Evolutionary conservation across 495 filamentous ascomycete genomes (phyloP).

Genomic region (Lophiotrema nucula): DNA sequence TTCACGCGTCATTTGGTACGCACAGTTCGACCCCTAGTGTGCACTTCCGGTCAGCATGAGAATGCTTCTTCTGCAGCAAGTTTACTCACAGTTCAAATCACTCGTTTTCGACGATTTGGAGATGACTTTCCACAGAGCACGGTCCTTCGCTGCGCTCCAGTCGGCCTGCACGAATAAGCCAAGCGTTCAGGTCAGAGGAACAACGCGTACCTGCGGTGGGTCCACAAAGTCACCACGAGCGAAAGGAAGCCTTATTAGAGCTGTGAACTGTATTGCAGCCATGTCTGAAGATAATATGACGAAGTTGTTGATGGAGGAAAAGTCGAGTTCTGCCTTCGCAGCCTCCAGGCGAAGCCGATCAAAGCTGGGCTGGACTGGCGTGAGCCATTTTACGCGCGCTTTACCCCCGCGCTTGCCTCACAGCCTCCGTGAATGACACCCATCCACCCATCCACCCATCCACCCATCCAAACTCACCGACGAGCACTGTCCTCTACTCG

Average conservation of each 20-base stretch:
- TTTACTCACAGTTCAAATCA: constrained; percentile 74
- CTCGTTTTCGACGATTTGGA: constrained; percentile 69
- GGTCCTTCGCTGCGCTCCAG: constrained; percentile 80
- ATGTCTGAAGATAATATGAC: constrained; percentile 6
- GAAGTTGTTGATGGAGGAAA: too few relatives aligned
- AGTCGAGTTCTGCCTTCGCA: too few relatives aligned
- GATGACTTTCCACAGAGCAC: constrained; percentile 83
- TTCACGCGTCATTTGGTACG: constrained; percentile 34
- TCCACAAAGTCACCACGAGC: constrained; percentile 84
- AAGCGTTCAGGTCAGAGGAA: not conserved
- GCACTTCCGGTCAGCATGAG: not conserved
- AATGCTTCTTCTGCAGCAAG: not conserved
- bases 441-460: too few relatives aligned
- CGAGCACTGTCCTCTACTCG: too few relatives aligned
- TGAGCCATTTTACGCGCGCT: too few relatives aligned
- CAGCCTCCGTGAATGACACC: too few relatives aligned
- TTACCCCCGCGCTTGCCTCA: too few relatives aligned
- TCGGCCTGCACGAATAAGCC: constrained; percentile 48
- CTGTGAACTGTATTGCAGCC: constrained; percentile 55
- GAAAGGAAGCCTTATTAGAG: constrained; percentile 86
- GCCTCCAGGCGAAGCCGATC: too few relatives aligned
- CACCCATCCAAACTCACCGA: too few relatives aligned
- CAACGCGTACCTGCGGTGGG: constrained; percentile 75
- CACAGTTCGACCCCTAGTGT: constrained; percentile 78
- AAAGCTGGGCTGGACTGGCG: too few relatives aligned